Evolutionary conservation across 78 protist species (phyloP), one percentile per base, ranked within the genome.

Genomic region (Cavenderia fasciculata): DNA sequence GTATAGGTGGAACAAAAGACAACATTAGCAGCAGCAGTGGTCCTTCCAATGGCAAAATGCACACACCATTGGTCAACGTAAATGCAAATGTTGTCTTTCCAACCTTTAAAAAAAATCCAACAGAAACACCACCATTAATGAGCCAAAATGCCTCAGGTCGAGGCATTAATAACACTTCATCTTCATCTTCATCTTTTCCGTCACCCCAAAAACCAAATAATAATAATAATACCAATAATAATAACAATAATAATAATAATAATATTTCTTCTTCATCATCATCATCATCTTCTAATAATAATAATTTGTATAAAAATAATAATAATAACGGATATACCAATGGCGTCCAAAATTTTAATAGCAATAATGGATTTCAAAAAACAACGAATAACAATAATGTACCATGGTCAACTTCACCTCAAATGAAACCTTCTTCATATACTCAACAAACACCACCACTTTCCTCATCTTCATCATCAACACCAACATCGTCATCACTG

Each of bases 11-110:
- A n/a, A n/a, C n/a, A n/a, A n/a, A n/a, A n/a, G n/a, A n/a, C n/a
- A n/a, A n/a, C n/a, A n/a, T n/a, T n/a, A n/a, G n/a, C n/a, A n/a
- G n/a, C n/a, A n/a, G n/a, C n/a, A n/a, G n/a, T n/a, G n/a, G n/a
- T n/a, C n/a, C n/a, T n/a, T n/a, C n/a, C n/a, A n/a, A n/a, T n/a
- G n/a, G n/a, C n/a, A n/a, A n/a, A n/a, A n/a, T n/a, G n/a, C 46
- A 68, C n/a, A 52, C 86, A 40, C 70, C 86, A 4, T 38, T 75
- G 23, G 59, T 75, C 21, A 75, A 75, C 46, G 86, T 72, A 25
- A 75, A 75, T 61, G 86, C 86, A 6, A 75, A n/a, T 41, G 86
- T 75, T 31, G 72, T 75, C 21, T 75, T 75, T 59, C 86, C 86
- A 23, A 75, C 86, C 46, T 75, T 75, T 59, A 75, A 75, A 75